These are phyloP conservation scores for Mucor indicus DNA, from an alignment of 371 early-diverging fungal genomes.

Conservation along the genomic window DNA sequence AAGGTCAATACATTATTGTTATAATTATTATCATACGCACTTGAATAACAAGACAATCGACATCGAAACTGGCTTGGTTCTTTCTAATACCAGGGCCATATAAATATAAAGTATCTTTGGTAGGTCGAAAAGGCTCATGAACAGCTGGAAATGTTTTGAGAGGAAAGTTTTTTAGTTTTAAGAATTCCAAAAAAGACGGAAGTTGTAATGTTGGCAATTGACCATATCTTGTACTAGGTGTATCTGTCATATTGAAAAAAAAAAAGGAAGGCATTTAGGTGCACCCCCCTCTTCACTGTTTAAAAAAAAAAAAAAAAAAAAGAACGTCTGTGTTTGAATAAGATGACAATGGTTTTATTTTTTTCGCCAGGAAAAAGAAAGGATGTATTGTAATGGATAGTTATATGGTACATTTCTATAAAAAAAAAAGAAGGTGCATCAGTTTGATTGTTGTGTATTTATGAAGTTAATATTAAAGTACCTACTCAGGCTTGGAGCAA, in stretches of 20 bases:
- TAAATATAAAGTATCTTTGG: constrained; percentile 39
- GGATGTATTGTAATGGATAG: too few species aligned
- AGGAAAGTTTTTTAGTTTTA: constrained; percentile 46
- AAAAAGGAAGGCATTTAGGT: too few species aligned
- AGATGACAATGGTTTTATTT: background rate
- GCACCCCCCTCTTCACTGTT: too few species aligned
- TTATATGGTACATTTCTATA: too few species aligned
- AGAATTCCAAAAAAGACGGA: constrained; percentile 38
- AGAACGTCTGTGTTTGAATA: background rate
- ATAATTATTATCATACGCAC: constrained; percentile 2
- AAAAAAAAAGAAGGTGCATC: too few species aligned
- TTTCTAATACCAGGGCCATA: constrained; percentile 46
- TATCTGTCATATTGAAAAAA: constrained; percentile 16
- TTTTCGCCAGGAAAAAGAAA: constrained; percentile 5
- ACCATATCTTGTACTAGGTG: constrained; percentile 27
- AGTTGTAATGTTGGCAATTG: constrained; percentile 36
- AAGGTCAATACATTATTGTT: background rate
- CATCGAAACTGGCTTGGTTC: constrained; percentile 41
- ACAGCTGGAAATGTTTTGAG: constrained; percentile 42
- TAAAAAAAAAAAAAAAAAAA: too few species aligned
- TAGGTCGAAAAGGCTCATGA: constrained; percentile 26
- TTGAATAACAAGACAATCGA: constrained; percentile 42
- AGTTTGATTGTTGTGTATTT: too few species aligned
- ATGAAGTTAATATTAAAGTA: too few species aligned
- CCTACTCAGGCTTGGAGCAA: too few species aligned